Conservation (phyloP, 164 flowering plant species). For the Vitis cinerea region DNA sequence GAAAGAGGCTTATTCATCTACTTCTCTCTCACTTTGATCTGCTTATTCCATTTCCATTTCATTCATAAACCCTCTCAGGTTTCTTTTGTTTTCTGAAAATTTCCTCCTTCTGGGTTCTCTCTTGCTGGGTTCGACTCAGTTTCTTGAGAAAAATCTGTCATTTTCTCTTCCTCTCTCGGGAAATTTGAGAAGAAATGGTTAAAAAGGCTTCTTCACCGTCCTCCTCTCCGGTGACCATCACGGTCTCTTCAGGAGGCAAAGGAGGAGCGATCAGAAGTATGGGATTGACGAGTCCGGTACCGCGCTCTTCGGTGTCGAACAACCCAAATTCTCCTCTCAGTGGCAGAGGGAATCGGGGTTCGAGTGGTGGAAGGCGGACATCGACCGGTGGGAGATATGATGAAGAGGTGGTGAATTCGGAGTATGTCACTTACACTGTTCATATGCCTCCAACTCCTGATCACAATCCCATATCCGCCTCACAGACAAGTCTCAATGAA, state of each 20-base stretch:
- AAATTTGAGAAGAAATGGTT: constrained; percentile 36
- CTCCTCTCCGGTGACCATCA: constrained; percentile 74
- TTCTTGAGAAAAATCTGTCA: too few relatives aligned
- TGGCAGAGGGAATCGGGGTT: constrained; percentile 22
- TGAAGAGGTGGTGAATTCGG: constrained; percentile 37
- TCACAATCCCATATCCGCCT: constrained; percentile 39
- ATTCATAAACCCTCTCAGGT: neutral
- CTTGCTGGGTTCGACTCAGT: too few relatives aligned
- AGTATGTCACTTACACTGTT: constrained; percentile 69
- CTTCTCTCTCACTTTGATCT: neutral
- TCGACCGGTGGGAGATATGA: constrained; percentile 48
- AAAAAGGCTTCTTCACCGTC: constrained; percentile 46
- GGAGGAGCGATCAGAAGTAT: constrained; percentile 39
- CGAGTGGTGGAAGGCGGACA: constrained; percentile 16
- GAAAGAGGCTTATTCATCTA: neutral
- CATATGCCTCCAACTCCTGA: constrained; percentile 91
- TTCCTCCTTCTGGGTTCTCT: neutral
- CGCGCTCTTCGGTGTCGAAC: constrained; percentile 54
- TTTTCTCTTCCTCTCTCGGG: neutral
- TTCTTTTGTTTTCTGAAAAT: neutral
- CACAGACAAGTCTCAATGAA: constrained; percentile 41
- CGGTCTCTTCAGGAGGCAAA: constrained; percentile 58
- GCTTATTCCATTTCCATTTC: neutral
- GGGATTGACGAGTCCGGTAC: constrained; percentile 65
- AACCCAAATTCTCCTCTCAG: constrained; percentile 63